A percentile compares a stretch with the other conserved stretches of the same genome.
These are phyloP conservation scores for Colletotrichum noveboracense DNA, from an alignment of 2,329 filamentous ascomycete species.

Conservation along the genomic window DNA sequence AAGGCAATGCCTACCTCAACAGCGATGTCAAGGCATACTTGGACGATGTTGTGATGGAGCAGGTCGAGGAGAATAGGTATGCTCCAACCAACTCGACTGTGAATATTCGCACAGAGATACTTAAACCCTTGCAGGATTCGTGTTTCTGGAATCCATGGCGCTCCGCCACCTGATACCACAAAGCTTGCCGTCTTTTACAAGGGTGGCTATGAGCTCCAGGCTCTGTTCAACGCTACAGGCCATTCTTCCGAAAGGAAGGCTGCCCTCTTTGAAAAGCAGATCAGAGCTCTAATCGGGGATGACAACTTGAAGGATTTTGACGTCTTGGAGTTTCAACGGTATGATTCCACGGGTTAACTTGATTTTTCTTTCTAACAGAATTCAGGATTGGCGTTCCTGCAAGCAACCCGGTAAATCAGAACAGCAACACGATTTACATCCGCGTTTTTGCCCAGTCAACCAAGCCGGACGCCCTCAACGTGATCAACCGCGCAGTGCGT, in stretches of 20 bases:
- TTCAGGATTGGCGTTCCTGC: neutral
- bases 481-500: neutral
- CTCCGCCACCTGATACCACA: constrained; percentile 53
- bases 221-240: constrained; percentile 49
- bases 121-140: neutral
- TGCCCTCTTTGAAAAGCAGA: neutral
- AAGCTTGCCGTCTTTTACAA: constrained; percentile 55
- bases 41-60: constrained; percentile 35
- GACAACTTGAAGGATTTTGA: neutral
- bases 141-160: neutral
- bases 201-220: constrained; percentile 51
- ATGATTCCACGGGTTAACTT: neutral
- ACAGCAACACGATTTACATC: neutral
- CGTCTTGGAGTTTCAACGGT: neutral
- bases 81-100: fast-evolving
- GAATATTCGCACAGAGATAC: neutral
- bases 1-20: constrained; percentile 52
- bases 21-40: constrained; percentile 50
- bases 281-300: neutral
- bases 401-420: neutral
- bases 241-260: constrained; percentile 48
- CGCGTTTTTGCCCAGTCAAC: neutral
- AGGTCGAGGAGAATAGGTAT: constrained; percentile 27
- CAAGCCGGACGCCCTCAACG: neutral
- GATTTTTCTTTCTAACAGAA: neutral